phyloP scores from a whole-genome alignment of 768 basidiomycete genomes.

The Gymnopilus junonius region DNA sequence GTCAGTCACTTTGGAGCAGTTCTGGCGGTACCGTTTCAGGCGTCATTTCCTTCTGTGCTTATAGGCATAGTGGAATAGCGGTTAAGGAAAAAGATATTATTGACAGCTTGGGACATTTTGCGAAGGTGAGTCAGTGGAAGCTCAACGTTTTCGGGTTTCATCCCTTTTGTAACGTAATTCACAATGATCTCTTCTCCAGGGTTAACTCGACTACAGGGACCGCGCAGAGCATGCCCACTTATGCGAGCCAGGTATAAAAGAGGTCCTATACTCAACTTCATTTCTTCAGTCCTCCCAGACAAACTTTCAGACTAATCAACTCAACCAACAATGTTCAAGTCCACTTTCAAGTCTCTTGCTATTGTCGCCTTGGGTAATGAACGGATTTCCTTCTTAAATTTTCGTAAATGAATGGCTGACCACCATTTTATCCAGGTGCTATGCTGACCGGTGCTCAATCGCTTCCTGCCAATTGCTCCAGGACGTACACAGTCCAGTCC shows the following conservation, averaged over 20 bases:
- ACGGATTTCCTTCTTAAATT: background rate
- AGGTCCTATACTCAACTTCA: background rate
- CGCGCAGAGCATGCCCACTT: no score
- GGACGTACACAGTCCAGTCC: conserved; percentile 49
- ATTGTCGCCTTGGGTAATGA: conserved; percentile 6
- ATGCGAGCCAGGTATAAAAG: conserved; percentile 6
- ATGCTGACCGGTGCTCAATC: background rate
- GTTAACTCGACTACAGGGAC: background rate
- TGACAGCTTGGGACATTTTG: background rate
- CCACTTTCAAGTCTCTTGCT: no score
- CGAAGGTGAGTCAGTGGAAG: background rate
- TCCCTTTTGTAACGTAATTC: background rate
- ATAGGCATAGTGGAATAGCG: background rate
- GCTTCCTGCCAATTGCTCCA: conserved; percentile 39
- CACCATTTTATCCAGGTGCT: background rate
- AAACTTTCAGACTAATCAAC: background rate
- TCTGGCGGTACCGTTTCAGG: background rate
- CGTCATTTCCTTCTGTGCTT: background rate
- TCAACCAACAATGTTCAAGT: conserved; percentile 3
- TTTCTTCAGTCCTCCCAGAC: background rate
- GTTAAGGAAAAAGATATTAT: background rate
- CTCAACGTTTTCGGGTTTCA: background rate
- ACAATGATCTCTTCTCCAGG: background rate
- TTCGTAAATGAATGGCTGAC: background rate
- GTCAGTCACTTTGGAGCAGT: background rate